These are phyloP conservation scores for Sordaria brevicollis DNA, from an alignment of 495 filamentous ascomycete species.

Conservation along the genomic window DNA sequence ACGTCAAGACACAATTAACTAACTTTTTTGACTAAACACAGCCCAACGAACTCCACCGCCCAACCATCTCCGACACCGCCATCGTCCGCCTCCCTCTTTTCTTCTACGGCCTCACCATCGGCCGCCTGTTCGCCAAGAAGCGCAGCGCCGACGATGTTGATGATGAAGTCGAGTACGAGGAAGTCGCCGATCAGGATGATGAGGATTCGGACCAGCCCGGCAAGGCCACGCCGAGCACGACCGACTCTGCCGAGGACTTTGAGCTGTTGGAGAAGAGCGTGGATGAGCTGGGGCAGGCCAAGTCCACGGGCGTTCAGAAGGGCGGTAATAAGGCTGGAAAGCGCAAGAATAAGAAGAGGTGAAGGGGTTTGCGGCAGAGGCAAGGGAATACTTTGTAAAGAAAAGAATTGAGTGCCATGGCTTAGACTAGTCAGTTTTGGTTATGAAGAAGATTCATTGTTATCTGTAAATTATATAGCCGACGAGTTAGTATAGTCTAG, in stretches of 20 bases:
- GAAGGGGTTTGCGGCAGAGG: neutral
- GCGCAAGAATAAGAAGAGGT: conserved; percentile 37
- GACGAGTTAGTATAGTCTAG: neutral
- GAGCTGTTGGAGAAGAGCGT: conserved; percentile 45
- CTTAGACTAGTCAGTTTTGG: neutral
- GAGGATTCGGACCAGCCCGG: conserved; percentile 23
- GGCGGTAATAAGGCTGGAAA: conserved; percentile 29
- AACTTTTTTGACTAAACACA: conserved; percentile 9
- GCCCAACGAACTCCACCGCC: conserved; percentile 54
- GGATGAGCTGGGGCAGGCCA: conserved; percentile 31
- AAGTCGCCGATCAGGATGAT: conserved; percentile 26
- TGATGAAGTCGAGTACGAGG: conserved; percentile 27
- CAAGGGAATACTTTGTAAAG: neutral
- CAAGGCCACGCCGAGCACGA: conserved; percentile 31
- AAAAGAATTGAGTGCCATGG: neutral
- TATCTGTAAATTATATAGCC: neutral
- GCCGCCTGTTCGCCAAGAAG: conserved; percentile 37
- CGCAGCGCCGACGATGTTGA: conserved; percentile 23
- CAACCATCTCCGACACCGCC: conserved; percentile 60
- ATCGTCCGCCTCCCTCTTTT: conserved; percentile 58
- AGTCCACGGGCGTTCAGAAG: conserved; percentile 29
- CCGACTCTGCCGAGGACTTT: conserved; percentile 44
- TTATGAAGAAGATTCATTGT: neutral
- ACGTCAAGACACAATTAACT: neutral
- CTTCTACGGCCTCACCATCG: conserved; percentile 47